A percentile compares a stretch with the other conserved stretches of the same genome.
Evolutionary conservation across 2,329 filamentous ascomycete species (phyloP).

Genomic region (Metarhizium humberi): DNA sequence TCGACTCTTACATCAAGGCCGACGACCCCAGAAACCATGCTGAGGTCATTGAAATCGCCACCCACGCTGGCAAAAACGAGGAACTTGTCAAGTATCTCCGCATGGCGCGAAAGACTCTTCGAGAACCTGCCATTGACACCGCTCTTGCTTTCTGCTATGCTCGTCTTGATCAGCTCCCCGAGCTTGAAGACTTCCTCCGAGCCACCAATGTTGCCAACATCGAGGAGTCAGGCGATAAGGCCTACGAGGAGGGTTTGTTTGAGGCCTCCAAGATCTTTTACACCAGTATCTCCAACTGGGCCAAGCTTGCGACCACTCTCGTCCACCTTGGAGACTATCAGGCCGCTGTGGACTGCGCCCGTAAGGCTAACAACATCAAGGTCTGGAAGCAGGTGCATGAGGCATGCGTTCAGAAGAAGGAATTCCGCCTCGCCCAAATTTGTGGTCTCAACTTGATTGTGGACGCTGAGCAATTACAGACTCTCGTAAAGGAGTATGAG

Average conservation of each 20-base stretch:
- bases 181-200: conserved; percentile 93
- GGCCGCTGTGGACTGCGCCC: conserved; percentile 90
- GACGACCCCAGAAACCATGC: conserved; percentile 85
- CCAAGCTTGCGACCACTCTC: conserved; percentile 92
- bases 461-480: conserved; percentile 88
- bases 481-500: conserved; percentile 95
- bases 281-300: conserved; percentile 98
- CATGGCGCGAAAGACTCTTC: conserved; percentile 95
- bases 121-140: conserved; percentile 89
- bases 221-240: conserved; percentile 96
- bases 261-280: conserved; percentile 99
- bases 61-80: conserved; percentile 93
- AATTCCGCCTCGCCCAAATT: conserved; percentile 97
- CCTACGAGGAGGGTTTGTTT: conserved; percentile 86
- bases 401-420: conserved; percentile 93
- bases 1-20: conserved; percentile 96
- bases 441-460: conserved; percentile 97
- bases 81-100: conserved; percentile 93
- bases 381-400: conserved; percentile 99
- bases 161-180: conserved; percentile 79
- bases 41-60: conserved; percentile 94
- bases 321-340: conserved; percentile 98
- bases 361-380: conserved; percentile 98
- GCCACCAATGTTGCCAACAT: conserved; percentile 91
- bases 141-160: conserved; percentile 90